A percentile compares a stretch with the other conserved stretches of the same genome.
Evolutionary conservation across 805 yeast genomes (phyloP).

Genomic region (Kuraishia floccosa): DNA sequence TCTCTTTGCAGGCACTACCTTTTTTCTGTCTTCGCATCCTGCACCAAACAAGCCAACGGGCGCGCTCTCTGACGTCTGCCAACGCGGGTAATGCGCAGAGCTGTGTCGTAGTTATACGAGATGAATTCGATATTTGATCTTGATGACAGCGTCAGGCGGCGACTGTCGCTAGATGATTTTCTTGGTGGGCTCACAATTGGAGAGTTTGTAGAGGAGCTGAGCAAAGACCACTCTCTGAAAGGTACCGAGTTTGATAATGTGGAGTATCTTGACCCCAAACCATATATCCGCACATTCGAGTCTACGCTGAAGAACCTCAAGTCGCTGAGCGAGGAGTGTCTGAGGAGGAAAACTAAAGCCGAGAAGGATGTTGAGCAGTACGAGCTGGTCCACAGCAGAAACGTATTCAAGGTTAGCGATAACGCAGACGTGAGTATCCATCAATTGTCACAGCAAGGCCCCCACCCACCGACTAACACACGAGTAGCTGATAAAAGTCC

Average conservation of each 20-base stretch:
- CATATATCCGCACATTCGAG: conserved; percentile 89
- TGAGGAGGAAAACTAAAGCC: conserved; percentile 33
- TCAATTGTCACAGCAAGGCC: not conserved
- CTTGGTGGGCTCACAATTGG: conserved; percentile 61
- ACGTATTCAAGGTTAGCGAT: conserved; percentile 29
- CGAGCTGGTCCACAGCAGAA: conserved; percentile 58
- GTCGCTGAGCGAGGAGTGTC: conserved; percentile 45
- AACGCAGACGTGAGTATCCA: conserved; percentile 24
- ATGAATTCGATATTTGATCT: conserved; percentile 1
- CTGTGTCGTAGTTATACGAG: too few relatives aligned
- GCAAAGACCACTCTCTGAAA: conserved; percentile 50
- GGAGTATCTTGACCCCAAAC: conserved; percentile 76
- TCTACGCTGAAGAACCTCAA: conserved; percentile 67
- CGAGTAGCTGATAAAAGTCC: conserved; percentile 27
- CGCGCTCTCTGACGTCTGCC: too few relatives aligned
- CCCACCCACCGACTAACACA: conserved; percentile 8
- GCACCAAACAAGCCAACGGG: too few relatives aligned
- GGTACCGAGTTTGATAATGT: conserved; percentile 38
- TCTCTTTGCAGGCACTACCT: too few relatives aligned
- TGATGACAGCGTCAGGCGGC: conserved; percentile 47
- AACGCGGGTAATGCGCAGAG: too few relatives aligned
- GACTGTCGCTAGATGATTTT: conserved; percentile 51
- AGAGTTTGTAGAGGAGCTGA: conserved; percentile 71
- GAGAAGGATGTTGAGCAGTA: conserved; percentile 45
- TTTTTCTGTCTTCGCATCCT: too few relatives aligned